Percentiles rank a stretch among this genome's conserved stretches.
These are phyloP conservation scores for Barnettozyma californica DNA, from an alignment of 805 yeast species.

Conservation along the genomic window DNA sequence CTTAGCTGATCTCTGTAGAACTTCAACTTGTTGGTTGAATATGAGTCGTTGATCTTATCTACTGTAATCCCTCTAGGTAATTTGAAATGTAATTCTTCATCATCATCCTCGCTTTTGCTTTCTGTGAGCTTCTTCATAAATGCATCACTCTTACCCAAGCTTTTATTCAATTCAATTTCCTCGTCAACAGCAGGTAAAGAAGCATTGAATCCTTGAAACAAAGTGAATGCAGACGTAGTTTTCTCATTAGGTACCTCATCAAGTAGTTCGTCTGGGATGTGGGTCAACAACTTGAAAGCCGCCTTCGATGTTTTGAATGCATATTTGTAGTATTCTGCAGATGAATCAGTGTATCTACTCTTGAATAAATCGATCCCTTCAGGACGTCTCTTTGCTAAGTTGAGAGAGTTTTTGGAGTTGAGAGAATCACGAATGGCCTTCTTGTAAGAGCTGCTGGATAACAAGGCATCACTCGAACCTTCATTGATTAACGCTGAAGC, in stretches of 20 bases:
- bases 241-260: conserved; percentile 41
- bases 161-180: conserved; percentile 28
- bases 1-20: conserved; percentile 35
- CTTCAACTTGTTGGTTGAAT: conserved; percentile 35
- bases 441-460: conserved; percentile 36
- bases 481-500: conserved; percentile 44
- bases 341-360: conserved; percentile 27
- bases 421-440: conserved; percentile 42
- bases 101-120: conserved; percentile 23
- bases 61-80: conserved; percentile 37
- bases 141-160: conserved; percentile 19
- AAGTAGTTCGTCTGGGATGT: conserved; percentile 59
- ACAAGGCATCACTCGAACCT: conserved; percentile 29
- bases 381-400: conserved; percentile 28
- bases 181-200: conserved; percentile 47
- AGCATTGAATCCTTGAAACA: conserved; percentile 69
- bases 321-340: conserved; percentile 33
- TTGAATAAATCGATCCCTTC: conserved; percentile 24
- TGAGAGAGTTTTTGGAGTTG: conserved; percentile 28
- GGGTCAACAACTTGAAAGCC: conserved; percentile 43
- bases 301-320: conserved; percentile 32
- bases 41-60: conserved; percentile 38
- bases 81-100: conserved; percentile 20
- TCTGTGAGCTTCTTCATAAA: conserved; percentile 15
- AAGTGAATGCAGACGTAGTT: conserved; percentile 39